Base-by-base conservation (phyloP, 2,329 filamentous ascomycete species). In the Tympanopsis confertula region DNA sequence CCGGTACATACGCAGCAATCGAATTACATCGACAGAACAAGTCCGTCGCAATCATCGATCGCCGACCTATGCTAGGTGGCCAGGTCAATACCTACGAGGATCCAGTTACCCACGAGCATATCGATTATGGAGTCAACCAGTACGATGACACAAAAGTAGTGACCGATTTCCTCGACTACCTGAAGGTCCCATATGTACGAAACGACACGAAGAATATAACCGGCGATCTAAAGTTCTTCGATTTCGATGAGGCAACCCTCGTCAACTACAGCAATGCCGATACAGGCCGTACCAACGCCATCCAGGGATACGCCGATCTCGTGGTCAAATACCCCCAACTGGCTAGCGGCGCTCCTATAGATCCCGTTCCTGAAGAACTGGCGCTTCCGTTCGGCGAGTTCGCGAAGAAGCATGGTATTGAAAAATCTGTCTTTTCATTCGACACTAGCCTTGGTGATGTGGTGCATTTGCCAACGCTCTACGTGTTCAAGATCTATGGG, bases 281-380 rank as follows among this genome's bases (percentile, higher is more conserved):
- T n/a, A n/a, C n/a, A n/a, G n/a, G n/a, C n/a, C n/a, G n/a, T n/a
- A n/a, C n/a, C n/a, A 26, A n/a, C 7, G 22, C 22, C 7, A 26
- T 26, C 7, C 22, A 26, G 22, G 22, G 7, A n/a, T 33, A 33
- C 17, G 15, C 10, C 10, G 30, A 33, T 10, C 30, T 43, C 13
- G 41, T 49, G 18, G 39, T 30, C 10, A 41, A 48, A 37, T 51
- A 53, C 30, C 49, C 53, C 1, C 44, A 47, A 17, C 45, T 57
- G 3, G 33, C 41, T 3, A 22, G 39, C 2, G 52, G 52, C 2
- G 49, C 47, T 29, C 47, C 56, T 2, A 48, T 50, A 0, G 43
- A 54, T 4, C 47, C 47, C 1, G 44, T 58, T 4, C 52, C 55
- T 0, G 51, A 50, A 28, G 53, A 53, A 13, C 39, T 56, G 13